These are phyloP conservation scores for Arthrobotrys sinensis DNA, from an alignment of 2,329 filamentous ascomycete species.

Conservation along the genomic window DNA sequence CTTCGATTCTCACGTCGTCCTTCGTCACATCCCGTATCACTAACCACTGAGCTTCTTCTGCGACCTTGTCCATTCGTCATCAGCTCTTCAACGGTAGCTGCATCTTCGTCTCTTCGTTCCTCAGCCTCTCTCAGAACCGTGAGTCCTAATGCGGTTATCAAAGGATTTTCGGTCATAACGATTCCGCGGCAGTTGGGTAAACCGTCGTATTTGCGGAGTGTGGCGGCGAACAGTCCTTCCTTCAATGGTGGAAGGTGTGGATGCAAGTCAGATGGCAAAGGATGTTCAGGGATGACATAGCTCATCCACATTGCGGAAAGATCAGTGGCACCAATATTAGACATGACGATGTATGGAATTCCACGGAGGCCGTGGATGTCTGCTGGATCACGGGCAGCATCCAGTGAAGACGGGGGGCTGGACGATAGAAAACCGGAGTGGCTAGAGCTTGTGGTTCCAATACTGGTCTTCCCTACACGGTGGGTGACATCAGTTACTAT, in stretches of 20 bases:
- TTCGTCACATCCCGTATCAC: constrained; percentile 41
- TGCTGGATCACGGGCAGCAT: constrained; percentile 27
- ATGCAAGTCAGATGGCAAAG: constrained; percentile 44
- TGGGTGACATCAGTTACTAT: background rate
- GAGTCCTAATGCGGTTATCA: constrained; percentile 37
- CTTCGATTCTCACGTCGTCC: constrained; percentile 36
- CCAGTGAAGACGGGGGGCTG: constrained; percentile 39
- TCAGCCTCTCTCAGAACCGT: constrained; percentile 50
- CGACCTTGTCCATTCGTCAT: constrained; percentile 51
- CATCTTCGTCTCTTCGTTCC: constrained; percentile 48
- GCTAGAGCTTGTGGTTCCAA: constrained; percentile 22
- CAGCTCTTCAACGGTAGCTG: constrained; percentile 43
- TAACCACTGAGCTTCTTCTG: constrained; percentile 42
- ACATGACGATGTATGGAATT: constrained; percentile 56
- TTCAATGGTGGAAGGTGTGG: constrained; percentile 53
- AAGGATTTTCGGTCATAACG: constrained; percentile 44
- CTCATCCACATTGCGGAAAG: constrained; percentile 58
- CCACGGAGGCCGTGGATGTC: constrained; percentile 57
- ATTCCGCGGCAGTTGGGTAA: constrained; percentile 48
- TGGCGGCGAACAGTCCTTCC: constrained; percentile 44
- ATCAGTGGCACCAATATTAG: constrained; percentile 41
- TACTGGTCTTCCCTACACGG: constrained; percentile 32
- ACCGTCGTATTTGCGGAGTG: constrained; percentile 47
- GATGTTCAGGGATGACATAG: constrained; percentile 54
- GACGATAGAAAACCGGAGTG: constrained; percentile 25